Evolutionary conservation across 768 basidiomycete species (phyloP), one percentile per base, ranked within the genome.

Genomic region (Cyathus striatus): DNA sequence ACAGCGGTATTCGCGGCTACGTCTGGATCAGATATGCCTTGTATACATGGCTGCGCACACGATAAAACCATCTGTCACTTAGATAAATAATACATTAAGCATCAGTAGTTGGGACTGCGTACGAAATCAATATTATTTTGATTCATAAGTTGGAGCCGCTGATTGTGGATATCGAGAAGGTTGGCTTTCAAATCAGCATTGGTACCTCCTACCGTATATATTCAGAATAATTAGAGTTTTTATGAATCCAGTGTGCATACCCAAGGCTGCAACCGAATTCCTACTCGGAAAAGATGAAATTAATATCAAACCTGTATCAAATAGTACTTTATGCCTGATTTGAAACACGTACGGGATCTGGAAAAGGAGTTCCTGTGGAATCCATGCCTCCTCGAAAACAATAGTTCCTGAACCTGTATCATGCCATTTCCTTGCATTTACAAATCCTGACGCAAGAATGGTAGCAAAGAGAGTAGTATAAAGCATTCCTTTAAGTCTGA

Each of bases 321-420:
- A 26, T 30, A 30, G n/a, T 9, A 30, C 27, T n/a, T 7, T 30
- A 7, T 9, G 27, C 27, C n/a, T 30, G 22, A 20, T 5, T 17
- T 2, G 20, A 17, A 4, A 38, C 6, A 40, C 52, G 38, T 42
- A 64, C 65, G 50, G 54, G 37, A 56, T 41, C 27, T 55, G 51
- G 37, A 43, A 38, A 5, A 62, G 27, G 5, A 69, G 60, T 12
- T 62, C 61, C 10, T 65, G 60, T 3, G 59, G 61, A 1, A 62
- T 64, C 63, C 64, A 70, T 0, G 69, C 69, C 49, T 71, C 68
- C 45, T 69, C 68, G 16, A 71, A 54, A 27, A 56, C 58, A 23
- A 71, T 69, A 10, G 61, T 56, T 5, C 69, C 69, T 4, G 48
- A 59, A 1, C 67, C 66, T 3, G 53, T 63, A 42, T 66, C 52